phyloP scores from a whole-genome alignment of 257 asterid genomes.

The Oldenlandia corymbosa region DNA sequence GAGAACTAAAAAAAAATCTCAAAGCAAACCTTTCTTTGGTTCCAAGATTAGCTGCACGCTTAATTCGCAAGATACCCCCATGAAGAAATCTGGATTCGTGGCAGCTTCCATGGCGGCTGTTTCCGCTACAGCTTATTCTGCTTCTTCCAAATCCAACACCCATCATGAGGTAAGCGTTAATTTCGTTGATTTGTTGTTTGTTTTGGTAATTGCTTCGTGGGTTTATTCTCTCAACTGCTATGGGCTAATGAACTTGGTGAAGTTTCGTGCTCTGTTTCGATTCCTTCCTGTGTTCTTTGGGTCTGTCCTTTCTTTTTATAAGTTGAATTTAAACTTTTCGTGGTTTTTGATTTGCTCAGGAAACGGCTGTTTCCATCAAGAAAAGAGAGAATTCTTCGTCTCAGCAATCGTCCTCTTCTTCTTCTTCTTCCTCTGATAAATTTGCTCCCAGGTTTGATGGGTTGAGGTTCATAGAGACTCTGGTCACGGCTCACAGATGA shows the following conservation, averaged over 20 bases:
- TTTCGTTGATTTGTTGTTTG: neutral
- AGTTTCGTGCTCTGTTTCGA: no score
- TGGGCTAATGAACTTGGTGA: no score
- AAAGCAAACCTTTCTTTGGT: no score
- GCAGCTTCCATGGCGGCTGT: slow-evolving; percentile 60
- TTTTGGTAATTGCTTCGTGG: neutral
- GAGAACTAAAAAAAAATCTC: neutral
- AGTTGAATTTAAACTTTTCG: no score
- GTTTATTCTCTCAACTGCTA: neutral
- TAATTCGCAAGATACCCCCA: neutral
- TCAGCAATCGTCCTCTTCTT: slow-evolving; percentile 25
- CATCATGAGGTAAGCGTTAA: slow-evolving; percentile 32
- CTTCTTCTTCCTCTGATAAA: slow-evolving; percentile 41
- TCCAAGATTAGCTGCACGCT: neutral
- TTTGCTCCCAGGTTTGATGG: slow-evolving; percentile 81
- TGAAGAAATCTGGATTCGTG: slow-evolving; percentile 55
- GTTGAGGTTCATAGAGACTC: slow-evolving; percentile 69
- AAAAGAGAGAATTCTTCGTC: slow-evolving; percentile 32
- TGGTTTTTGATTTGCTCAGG: no score
- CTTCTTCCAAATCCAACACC: slow-evolving; percentile 32
- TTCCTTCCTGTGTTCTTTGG: neutral
- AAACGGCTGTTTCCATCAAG: slow-evolving; percentile 13
- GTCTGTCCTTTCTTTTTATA: neutral
- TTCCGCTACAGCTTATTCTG: slow-evolving; percentile 46
- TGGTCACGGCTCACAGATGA: slow-evolving; percentile 71